phyloP scores from a whole-genome alignment of 768 basidiomycete genomes.

The Psilocybe subaeruginosa region DNA sequence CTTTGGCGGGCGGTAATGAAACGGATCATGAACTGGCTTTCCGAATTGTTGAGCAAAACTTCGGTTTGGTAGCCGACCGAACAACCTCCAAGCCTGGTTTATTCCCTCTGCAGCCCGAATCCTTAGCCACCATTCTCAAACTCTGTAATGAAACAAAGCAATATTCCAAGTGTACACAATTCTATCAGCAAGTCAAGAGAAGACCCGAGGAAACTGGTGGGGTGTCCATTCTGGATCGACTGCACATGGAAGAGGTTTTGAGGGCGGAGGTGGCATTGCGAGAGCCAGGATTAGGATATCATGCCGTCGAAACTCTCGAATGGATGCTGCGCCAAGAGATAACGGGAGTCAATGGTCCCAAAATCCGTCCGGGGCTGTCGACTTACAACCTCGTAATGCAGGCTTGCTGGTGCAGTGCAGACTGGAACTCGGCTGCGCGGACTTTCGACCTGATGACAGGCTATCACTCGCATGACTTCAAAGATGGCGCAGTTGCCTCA shows the following conservation, averaged over 20 bases:
- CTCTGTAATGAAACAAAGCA: slow-evolving; percentile 56
- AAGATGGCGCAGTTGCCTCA: slow-evolving; percentile 42
- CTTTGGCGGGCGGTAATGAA: slow-evolving; percentile 56
- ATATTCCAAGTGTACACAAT: slow-evolving; percentile 52
- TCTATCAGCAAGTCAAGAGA: slow-evolving; percentile 62
- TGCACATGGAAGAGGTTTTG: slow-evolving; percentile 66
- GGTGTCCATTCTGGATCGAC: slow-evolving; percentile 45
- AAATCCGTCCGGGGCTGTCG: slow-evolving; percentile 46
- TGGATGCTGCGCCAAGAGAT: slow-evolving; percentile 70
- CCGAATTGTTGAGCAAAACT: slow-evolving; percentile 61
- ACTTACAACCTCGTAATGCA: slow-evolving; percentile 67
- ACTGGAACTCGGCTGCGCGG: slow-evolving; percentile 62
- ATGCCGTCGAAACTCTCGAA: slow-evolving; percentile 61
- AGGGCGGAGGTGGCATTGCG: slow-evolving; percentile 51
- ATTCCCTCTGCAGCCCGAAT: slow-evolving; percentile 45
- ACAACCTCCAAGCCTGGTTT: slow-evolving; percentile 35
- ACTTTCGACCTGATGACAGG: slow-evolving; percentile 79
- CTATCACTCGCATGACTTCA: slow-evolving; percentile 55
- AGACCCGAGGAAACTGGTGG: slow-evolving; percentile 40
- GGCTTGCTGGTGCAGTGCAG: slow-evolving; percentile 63
- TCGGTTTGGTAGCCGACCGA: slow-evolving; percentile 60
- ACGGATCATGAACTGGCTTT: slow-evolving; percentile 71
- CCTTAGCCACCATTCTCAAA: slow-evolving; percentile 56
- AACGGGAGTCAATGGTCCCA: slow-evolving; percentile 43
- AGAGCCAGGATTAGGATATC: slow-evolving; percentile 40